Evolutionary conservation across 192 early-diverging fungal species (phyloP), one percentile per base, ranked within the genome.

Genomic region (Coemansia sp.): DNA sequence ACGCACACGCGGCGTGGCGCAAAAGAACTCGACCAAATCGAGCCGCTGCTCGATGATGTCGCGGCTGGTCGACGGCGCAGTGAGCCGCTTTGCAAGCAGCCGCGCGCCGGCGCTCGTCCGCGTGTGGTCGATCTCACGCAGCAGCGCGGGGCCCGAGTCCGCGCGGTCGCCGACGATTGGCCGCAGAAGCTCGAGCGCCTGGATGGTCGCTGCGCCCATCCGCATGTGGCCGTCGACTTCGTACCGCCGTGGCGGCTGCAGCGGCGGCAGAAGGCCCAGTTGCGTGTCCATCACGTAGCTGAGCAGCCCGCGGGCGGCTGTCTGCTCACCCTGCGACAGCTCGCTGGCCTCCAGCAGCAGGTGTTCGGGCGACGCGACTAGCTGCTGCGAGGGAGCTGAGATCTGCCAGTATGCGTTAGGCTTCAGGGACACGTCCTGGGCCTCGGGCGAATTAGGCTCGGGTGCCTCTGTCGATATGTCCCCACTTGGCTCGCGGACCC

Each of bases 171-270:
- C 81, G 19, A 71, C 43, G 12, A 87, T 56, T 11, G 86, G 86
- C 11, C 76, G 70, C 4, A 89, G 65, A 7, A 98, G 66, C 54
- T 95, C 93, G 12, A 98, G 72, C 6, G 94, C 87, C 47, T 73
- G 67, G 56, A 93, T 82, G 1, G 93, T 89, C 11, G 85, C 85
- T n/a, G 81, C 81, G 56, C 95, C 91, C 64, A 98, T 90, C 38
- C 85, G 79, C 81, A 95, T 81, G 19, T 81, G 85, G 12, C 82
- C 73, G 8, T 82, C 62, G 4, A 73, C 60, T 16, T 72, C 54
- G 64, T 89, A 86, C 14, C 69, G 69, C 29, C 79, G 74, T 12
- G 90, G 89, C 40, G 77, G 62, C 60, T 88, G 85, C 16, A 94
- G 68, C 9, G 82, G 81, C 10, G 88, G 87, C 8, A 73, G 59